Evolutionary conservation across 805 yeast genomes (phyloP), one percentile per base, ranked within the genome.

Genomic region (Torulaspora quercuum): DNA sequence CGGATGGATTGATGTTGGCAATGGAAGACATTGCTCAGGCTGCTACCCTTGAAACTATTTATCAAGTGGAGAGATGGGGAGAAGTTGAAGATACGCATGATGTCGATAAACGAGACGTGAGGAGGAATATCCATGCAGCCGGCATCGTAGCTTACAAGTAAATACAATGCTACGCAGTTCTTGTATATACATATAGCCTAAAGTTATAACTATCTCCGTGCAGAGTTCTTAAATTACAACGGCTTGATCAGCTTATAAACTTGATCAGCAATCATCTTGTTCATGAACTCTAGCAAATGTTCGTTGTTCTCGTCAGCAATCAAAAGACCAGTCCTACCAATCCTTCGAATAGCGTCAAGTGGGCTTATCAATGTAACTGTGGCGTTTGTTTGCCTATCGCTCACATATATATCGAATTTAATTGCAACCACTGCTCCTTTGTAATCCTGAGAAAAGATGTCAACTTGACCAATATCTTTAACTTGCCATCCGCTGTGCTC

Each of bases 31-130:
- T 90, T 25, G 82, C 89, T 1, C 76, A 76, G 51, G 74, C 82
- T 40, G 88, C 88, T 7, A 80, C 82, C 39, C 68, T 92, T 51
- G 99, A 92, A 56, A 80, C 80, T 9, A 78, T 81, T 21, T 76
- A 75, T 62, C 99, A 92, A 64, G 84, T 95, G 22, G 78, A 77
- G 14, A 74, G 80, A 54, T 92, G 98, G 98, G 98, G 98, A 20
- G 97, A 90, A 62, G 97, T 90, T 15, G 97, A 92, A 64, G 98
- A 92, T 55, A 87, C 97, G 2, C 98, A 92, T 57, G 98, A 92
- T 59, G 97, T 92, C n/a, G 95, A 86, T 53, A 81, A 82, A 60
- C 95, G 80, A 25, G 97, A 92, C 50, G 72, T 94, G 51, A 70
- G 86, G 53, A 78, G 97, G 61, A 78, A 80, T 53, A 72, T 92